Evolutionary conservation across 345 rosid species (phyloP), one percentile per base, ranked within the genome.

Genomic region (Camelina hispida): DNA sequence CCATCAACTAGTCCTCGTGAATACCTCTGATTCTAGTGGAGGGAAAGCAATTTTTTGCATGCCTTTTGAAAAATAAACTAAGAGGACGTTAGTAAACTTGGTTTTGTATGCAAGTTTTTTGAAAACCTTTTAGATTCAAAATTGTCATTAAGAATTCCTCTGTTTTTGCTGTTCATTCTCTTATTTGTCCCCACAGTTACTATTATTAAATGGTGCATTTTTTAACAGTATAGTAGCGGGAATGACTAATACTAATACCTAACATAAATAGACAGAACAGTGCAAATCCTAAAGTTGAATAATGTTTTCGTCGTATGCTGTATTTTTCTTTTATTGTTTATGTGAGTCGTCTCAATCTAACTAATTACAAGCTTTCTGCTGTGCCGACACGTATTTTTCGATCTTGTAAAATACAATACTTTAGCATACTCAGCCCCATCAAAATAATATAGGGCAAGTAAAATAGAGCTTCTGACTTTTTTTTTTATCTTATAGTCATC

Each of bases 161-260:
- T 25, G 30, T 25, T 25, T 23, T 25, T 25, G 25, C 30, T 25
- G 30, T 25, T 25, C 5, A 25, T 25, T 25, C 30, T 25, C 30
- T 25, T 0, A 25, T 0, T 25, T 25, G 14, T 9, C 40, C 62
- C 62, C 22, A 57, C 22, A 9, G 2, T 47, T 57, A 32, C 22
- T n/a, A 34, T n/a, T 57, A 32, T 57, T 2, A 37, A 32, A 25
- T 25, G 30, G 30, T 25, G 30, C 0, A 25, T 25, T 25, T 25
- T 25, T 0, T 25, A 25, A 4, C 5, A 25, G 30, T 25, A 25
- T 25, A 25, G 4, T 25, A 25, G 30, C 30, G 30, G 30, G 30
- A 25, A 53, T 44, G 64, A 44, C 57, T 55, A 20, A 52, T 53
- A 63, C 70, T 54, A 18, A 52, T 54, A 64, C 70, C 69, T 72